Evolutionary conservation across 805 yeast species (phyloP), one percentile per base, ranked within the genome.

Genomic region (Pichia sporocuriosa): DNA sequence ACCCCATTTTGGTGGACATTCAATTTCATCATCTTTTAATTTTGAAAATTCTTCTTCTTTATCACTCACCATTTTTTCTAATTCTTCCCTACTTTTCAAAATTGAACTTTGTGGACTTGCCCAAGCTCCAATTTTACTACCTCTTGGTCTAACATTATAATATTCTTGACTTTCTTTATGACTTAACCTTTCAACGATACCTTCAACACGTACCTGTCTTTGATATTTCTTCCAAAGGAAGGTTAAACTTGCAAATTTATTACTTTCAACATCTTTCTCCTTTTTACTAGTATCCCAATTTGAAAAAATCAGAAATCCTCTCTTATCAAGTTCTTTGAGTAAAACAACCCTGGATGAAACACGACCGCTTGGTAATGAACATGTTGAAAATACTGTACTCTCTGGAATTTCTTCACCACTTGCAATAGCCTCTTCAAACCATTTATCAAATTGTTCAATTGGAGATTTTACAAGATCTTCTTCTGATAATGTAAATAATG

Each of bases 1-100:
- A 41, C 97, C 98, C 98, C 98, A 93, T 59, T 68, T 81, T 27
- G 84, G 89, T 13, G 98, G 98, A 49, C 95, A 83, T 23, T 95
- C 94, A 33, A 93, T 77, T 29, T 79, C 78, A 27, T 75, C 75
- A 39, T 73, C 82, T 29, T 50, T 49, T 8, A 48, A 29, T 31
- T 71, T 78, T 48, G 77, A 74, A 48, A 85, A 86, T 57, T 77
- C 70, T 42, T 71, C 64, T 42, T 70, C 79, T 46, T 66, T 71
- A 22, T 67, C 57, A 10, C 61, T 56, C 39, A 77, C 77, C 13
- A 70, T 53, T 0, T 58, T 54, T 28, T 88, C 84, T 46, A 90
- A 73, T 51, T 76, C 84, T 13, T 74, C 74, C 48, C 96, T 70
- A 32, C 67, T 61, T 12, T 58, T 54, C 28, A 89, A 69, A 3